phyloP scores from a whole-genome alignment of 306 rosid species.

The Cicer arietinum region DNA sequence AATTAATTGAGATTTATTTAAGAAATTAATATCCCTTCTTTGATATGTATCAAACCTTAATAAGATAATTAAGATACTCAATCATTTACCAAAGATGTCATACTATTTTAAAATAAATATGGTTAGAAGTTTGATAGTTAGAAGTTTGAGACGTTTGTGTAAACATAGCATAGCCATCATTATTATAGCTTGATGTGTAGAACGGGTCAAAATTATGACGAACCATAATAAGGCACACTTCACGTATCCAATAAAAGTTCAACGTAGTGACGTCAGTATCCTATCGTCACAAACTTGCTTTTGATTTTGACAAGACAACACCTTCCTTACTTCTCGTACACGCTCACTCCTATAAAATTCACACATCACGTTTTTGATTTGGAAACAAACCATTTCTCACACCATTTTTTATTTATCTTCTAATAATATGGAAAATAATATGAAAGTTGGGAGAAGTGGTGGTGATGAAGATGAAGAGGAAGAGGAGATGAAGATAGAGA shows the following conservation, averaged over 20 bases:
- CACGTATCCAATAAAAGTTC: not conserved
- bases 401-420: not conserved
- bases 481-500: slow-evolving; percentile 54
- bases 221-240: not conserved
- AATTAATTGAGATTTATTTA: too few species aligned
- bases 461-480: not conserved
- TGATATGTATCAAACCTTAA: too few species aligned
- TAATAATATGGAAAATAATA: slow-evolving; percentile 18
- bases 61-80: too few species aligned
- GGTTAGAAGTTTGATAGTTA: too few species aligned
- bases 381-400: not conserved
- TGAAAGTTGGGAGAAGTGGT: not conserved
- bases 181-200: too few species aligned
- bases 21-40: too few species aligned
- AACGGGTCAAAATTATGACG: not conserved
- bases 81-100: too few species aligned
- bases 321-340: not conserved
- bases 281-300: not conserved
- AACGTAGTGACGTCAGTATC: not conserved
- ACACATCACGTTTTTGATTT: not conserved
- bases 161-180: too few species aligned
- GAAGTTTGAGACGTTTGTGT: too few species aligned
- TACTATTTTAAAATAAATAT: too few species aligned
- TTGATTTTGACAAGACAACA: too few species aligned
- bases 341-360: not conserved